These are phyloP conservation scores for Kazachstania taianensis DNA, from an alignment of 805 yeast species.

Conservation along the genomic window DNA sequence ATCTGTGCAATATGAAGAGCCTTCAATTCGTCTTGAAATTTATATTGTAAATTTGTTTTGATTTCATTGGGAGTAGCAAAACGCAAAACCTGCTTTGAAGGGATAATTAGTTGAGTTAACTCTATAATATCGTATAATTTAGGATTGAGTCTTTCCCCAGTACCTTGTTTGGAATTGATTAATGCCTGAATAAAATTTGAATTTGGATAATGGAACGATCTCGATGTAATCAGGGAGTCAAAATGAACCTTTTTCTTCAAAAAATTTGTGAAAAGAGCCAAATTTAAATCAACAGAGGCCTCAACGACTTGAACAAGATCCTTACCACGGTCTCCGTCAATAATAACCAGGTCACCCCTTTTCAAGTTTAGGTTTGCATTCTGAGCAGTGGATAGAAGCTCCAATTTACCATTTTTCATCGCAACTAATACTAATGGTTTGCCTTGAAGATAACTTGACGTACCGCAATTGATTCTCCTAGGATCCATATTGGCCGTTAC, in stretches of 20 bases:
- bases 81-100: constrained; percentile 66
- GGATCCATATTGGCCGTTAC: neutral
- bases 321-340: constrained; percentile 79
- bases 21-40: constrained; percentile 61
- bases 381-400: constrained; percentile 56
- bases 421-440: constrained; percentile 35
- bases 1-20: constrained; percentile 57
- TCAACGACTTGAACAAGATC: constrained; percentile 66
- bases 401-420: constrained; percentile 57
- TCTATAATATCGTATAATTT: constrained; percentile 34
- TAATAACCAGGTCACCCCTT: constrained; percentile 58
- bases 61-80: constrained; percentile 69
- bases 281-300: constrained; percentile 49
- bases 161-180: constrained; percentile 16
- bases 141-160: constrained; percentile 19
- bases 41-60: constrained; percentile 43
- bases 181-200: constrained; percentile 21
- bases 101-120: constrained; percentile 47
- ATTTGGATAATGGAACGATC: constrained; percentile 24
- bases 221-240: constrained; percentile 27
- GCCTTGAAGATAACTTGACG: neutral
- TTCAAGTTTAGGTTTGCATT: constrained; percentile 50
- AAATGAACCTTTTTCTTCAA: constrained; percentile 61
- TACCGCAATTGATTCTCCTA: neutral
- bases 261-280: constrained; percentile 64